Base-by-base conservation (phyloP, 148 eudicot genomes). In the Amaranthus hypochondriacus region DNA sequence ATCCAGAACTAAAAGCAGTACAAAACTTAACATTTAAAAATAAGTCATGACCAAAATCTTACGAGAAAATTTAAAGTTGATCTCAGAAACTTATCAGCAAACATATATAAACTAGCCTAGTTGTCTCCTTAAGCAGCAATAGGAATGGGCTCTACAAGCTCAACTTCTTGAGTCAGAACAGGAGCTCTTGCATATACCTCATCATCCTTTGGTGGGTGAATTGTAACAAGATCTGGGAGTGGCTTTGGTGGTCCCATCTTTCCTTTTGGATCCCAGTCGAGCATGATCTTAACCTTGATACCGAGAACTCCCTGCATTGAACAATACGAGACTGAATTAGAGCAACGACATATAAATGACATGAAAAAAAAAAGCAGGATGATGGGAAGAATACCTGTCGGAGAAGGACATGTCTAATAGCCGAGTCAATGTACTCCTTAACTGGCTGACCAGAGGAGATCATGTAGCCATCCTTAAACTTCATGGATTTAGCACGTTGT, bases 401-500 rank as follows among this genome's bases (percentile, higher is more conserved):
- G 44, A 92, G 85, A 4, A 92, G 89, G 53, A 92, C 89, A 10
- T 89, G 94, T 75, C 94, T 74, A 9, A 88, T 90, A 9, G 97
- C 97, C 5, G 97, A 74, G 79, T 92, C 97, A 7, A 92, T 92
- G 84, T 92, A 92, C 73, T 92, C 97, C 9, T 86, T 86, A 46
- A 88, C 90, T 0, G 97, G 94, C 56, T 92, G 97, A 73, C 94
- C 97, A 68, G 97, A 92, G 18, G 97, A 92, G 54, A 92, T 88
- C 97, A 89, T 92, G 77, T 88, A 92, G 0, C 97, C 97, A 73
- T 92, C 97, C 90, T 89, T 92, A 42, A 92, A 92, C 83, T 89
- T 89, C 97, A 89, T 89, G 63, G 94, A 82, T 70, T 92, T 89
- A 43, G 97, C 94, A 81, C 94, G 94, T 60, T 82, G 87, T 48